phyloP scores from a whole-genome alignment of 257 asterid species.

The Ilex aquifolium region DNA sequence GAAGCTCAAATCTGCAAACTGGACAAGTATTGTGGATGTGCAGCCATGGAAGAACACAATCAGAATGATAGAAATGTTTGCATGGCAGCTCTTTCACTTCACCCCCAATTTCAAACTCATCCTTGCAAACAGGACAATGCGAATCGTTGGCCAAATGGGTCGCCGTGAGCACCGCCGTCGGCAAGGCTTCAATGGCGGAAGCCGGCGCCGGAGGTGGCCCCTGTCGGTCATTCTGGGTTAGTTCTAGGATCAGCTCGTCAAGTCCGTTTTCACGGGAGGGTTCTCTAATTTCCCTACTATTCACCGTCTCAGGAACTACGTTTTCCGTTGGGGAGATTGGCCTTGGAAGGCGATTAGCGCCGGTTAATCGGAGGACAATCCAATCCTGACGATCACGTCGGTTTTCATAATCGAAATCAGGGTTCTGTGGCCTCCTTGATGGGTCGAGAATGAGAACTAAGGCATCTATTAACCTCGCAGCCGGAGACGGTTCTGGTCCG shows the following conservation, averaged over 20 bases:
- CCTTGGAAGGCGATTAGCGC: slow-evolving; percentile 41
- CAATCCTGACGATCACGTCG: slow-evolving; percentile 28
- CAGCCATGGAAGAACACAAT: slow-evolving; percentile 85
- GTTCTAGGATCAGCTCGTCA: slow-evolving; percentile 29
- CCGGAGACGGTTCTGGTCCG: slow-evolving; percentile 32
- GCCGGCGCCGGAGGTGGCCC: slow-evolving; percentile 41
- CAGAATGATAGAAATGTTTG: slow-evolving; percentile 68
- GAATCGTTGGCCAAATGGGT: slow-evolving; percentile 38
- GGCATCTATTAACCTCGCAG: slow-evolving; percentile 39
- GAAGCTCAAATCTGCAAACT: slow-evolving; percentile 61
- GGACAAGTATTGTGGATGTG: slow-evolving; percentile 70
- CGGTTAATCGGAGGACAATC: slow-evolving; percentile 51
- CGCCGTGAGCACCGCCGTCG: slow-evolving; percentile 30
- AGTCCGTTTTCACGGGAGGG: slow-evolving; percentile 7
- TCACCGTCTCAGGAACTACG: background rate
- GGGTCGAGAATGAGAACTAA: slow-evolving; percentile 49
- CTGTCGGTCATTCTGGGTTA: slow-evolving; percentile 29
- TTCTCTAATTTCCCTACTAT: slow-evolving; percentile 1
- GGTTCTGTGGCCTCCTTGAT: slow-evolving; percentile 12
- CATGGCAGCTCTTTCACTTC: slow-evolving; percentile 69
- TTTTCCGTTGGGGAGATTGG: slow-evolving; percentile 28
- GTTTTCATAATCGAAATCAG: background rate
- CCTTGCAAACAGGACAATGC: slow-evolving; percentile 76
- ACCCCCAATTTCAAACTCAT: slow-evolving; percentile 65
- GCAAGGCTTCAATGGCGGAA: slow-evolving; percentile 40